Conservation (phyloP, 2,329 filamentous ascomycete species). For the Cercospora sesami region DNA sequence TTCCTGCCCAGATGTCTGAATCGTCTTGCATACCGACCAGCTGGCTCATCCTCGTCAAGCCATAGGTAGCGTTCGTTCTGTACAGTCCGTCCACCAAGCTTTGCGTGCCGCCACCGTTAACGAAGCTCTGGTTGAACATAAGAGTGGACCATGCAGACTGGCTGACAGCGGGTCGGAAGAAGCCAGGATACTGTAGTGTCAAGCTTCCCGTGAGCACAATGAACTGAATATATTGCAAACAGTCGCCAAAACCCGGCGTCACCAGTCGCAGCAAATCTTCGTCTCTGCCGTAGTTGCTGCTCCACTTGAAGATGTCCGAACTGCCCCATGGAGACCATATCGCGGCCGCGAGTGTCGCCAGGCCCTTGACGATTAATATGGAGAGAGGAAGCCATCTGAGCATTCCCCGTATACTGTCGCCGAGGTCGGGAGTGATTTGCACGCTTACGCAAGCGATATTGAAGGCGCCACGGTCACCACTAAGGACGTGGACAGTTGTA, state of each 20-base stretch:
- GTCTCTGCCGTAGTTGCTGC: slow-evolving; percentile 95
- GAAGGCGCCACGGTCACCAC: slow-evolving; percentile 65
- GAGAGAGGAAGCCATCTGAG: slow-evolving; percentile 75
- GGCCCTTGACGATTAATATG: slow-evolving; percentile 74
- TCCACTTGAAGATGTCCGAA: slow-evolving; percentile 87
- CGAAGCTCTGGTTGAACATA: slow-evolving; percentile 90
- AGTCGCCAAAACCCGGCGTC: slow-evolving; percentile 94
- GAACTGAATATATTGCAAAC: slow-evolving; percentile 95
- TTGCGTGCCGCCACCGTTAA: slow-evolving; percentile 66
- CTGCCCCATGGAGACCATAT: slow-evolving; percentile 95
- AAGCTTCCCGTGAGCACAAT: slow-evolving; percentile 83
- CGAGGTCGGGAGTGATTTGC: slow-evolving; percentile 81
- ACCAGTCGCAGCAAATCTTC: slow-evolving; percentile 87
- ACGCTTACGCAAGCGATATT: slow-evolving; percentile 77
- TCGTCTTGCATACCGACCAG: slow-evolving; percentile 75
- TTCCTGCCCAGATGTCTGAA: slow-evolving; percentile 87
- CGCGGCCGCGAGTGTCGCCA: slow-evolving; percentile 79
- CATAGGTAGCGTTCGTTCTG: slow-evolving; percentile 70
- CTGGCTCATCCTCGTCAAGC: slow-evolving; percentile 75
- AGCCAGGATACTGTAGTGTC: slow-evolving; percentile 86
- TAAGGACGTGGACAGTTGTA: slow-evolving; percentile 70
- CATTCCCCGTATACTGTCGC: slow-evolving; percentile 64
- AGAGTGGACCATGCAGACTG: slow-evolving; percentile 84
- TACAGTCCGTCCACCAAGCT: slow-evolving; percentile 85
- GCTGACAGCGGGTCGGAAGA: slow-evolving; percentile 87